phyloP scores from a whole-genome alignment of 2,329 filamentous ascomycete genomes.

The Aspergillus amoenus region DNA sequence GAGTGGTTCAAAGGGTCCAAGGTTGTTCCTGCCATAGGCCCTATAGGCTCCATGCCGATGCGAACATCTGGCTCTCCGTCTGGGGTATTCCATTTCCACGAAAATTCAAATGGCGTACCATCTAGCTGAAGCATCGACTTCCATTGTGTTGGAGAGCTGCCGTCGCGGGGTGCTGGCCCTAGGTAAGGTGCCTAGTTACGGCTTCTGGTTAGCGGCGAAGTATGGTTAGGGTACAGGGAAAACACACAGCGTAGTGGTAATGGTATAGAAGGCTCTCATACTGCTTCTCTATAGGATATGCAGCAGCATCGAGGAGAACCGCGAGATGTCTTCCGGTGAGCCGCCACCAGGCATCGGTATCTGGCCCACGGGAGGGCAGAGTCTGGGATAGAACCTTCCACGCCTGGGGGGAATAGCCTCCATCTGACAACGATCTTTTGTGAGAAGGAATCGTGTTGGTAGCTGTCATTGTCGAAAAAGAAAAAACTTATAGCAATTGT shows the following conservation, averaged over 20 bases:
- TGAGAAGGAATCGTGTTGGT: background rate
- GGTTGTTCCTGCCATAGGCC: slow-evolving; percentile 4
- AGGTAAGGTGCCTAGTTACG: slow-evolving; percentile 3
- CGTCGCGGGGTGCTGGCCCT: background rate
- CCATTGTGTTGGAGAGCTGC: background rate
- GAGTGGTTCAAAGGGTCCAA: slow-evolving; percentile 7
- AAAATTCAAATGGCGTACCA: slow-evolving; percentile 4
- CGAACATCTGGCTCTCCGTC: slow-evolving; percentile 1
- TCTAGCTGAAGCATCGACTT: slow-evolving; percentile 6
- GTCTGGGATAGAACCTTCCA: slow-evolving; percentile 1
- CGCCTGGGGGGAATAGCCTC: background rate
- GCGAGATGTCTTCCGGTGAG: slow-evolving; percentile 5
- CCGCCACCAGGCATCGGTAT: slow-evolving; percentile 7
- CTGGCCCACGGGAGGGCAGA: slow-evolving; percentile 1
- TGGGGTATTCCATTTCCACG: slow-evolving; percentile 4
- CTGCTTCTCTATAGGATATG: slow-evolving; percentile 8
- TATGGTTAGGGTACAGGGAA: background rate
- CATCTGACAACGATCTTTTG: background rate
- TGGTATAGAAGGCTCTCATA: slow-evolving; percentile 8
- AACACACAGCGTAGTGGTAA: slow-evolving; percentile 9
- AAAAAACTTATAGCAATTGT: background rate
- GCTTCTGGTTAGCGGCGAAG: background rate
- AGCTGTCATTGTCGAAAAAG: background rate
- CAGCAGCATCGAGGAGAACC: slow-evolving; percentile 3
- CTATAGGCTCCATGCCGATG: slow-evolving; percentile 7